Percentiles rank a stretch among this genome's conserved stretches.
Conservation (phyloP, 768 basidiomycete species). For the Stropharia rugosoannulata region DNA sequence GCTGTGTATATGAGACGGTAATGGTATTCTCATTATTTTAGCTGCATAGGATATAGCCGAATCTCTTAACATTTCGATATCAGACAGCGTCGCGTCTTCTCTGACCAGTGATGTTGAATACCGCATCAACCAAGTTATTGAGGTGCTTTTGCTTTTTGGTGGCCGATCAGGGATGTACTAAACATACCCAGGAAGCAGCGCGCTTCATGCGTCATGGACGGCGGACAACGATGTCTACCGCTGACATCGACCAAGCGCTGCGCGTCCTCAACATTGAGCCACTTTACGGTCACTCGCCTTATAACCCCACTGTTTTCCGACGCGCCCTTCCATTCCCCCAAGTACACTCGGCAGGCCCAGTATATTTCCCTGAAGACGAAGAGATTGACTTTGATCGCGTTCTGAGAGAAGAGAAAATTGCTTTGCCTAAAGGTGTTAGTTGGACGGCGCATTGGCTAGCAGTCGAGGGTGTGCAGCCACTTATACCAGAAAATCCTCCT, state of each 20-base stretch:
- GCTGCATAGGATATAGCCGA: slow-evolving; percentile 83
- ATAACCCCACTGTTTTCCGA: slow-evolving; percentile 63
- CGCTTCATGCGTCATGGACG: slow-evolving; percentile 96
- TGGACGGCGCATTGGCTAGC: slow-evolving; percentile 99
- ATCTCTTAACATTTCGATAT: slow-evolving; percentile 75
- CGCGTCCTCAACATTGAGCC: slow-evolving; percentile 97
- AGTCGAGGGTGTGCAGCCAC: slow-evolving; percentile 95
- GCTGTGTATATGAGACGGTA: background rate
- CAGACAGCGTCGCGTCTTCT: slow-evolving; percentile 77
- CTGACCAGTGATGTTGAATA: slow-evolving; percentile 98
- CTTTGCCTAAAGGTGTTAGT: slow-evolving; percentile 74
- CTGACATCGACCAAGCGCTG: slow-evolving; percentile 92
- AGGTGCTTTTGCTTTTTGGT: slow-evolving; percentile 47
- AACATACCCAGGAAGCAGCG: slow-evolving; percentile 74
- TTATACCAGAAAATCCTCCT: slow-evolving; percentile 96
- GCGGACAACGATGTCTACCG: slow-evolving; percentile 84
- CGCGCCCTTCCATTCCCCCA: slow-evolving; percentile 55
- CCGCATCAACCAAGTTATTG: slow-evolving; percentile 90
- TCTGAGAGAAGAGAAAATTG: slow-evolving; percentile 81
- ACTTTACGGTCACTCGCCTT: slow-evolving; percentile 79
- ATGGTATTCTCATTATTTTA: slow-evolving; percentile 6
- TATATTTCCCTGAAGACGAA: slow-evolving; percentile 95
- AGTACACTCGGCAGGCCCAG: slow-evolving; percentile 56
- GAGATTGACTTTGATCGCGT: slow-evolving; percentile 96
- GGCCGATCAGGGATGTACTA: background rate